Evolutionary conservation across 441 rosid species (phyloP), one percentile per base, ranked within the genome.

Genomic region (Aquilaria agallochum): DNA sequence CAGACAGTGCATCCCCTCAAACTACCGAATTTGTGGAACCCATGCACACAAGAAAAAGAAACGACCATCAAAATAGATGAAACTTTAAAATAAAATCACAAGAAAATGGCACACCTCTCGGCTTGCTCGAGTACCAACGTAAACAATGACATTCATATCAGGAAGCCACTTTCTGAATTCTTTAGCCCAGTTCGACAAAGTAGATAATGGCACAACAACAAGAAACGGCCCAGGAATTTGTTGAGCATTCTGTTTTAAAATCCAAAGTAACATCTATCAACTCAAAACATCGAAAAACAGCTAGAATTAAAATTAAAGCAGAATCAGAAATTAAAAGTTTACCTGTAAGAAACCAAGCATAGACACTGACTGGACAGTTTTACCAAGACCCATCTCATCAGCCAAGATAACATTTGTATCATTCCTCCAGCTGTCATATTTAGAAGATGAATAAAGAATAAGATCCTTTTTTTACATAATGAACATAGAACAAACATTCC

Each of bases 361-460:
- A 15, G 99, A 96, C 58, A 96, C 95, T 32, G 99, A 96, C 86
- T 96, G 99, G 65, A 96, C 97, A 68, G 99, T 96, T 85, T 96
- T 96, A 63, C 99, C 99, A 65, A 96, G 99, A 77, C 99, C 99
- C 99, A 96, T 96, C 77, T 96, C 99, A 73, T 96, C 99, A 70
- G 99, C 99, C 80, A 93, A 83, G 76, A 96, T 96, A 71, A 96
- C 99, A 83, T 96, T 96, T 30, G 99, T 96, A 75, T 93, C 98
- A 81, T 93, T 96, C 77, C 96, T 87, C 99, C 99, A 96, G 78
- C 98, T 92, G 84, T 56, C 50, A 66, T 50, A 48, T 56, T 54
- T 31, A 63, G 55, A 30, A 53, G 53, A 60, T 59, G 72, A 49
- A 65, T 11, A 50, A 51, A 55, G 33, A 62, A 66, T 68, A 72